Conservation (phyloP, 108 stramenopile species). For the Nitzschia sp. region DNA sequence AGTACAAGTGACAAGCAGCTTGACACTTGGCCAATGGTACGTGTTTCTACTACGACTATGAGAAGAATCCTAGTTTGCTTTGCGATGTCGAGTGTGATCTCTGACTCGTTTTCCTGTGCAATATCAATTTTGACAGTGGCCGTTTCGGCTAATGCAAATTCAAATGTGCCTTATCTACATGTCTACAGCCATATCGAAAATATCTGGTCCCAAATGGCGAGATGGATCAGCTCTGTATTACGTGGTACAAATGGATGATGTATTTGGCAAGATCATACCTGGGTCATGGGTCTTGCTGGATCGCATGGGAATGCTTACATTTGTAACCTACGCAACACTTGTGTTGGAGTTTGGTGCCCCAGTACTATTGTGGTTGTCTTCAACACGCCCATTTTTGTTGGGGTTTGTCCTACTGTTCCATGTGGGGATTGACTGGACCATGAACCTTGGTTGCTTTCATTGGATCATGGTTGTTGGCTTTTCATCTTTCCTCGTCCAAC, state of each 20-base stretch:
- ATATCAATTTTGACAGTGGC: not conserved
- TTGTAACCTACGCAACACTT: not conserved
- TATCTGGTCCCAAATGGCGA: not conserved
- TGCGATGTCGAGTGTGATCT: too few relatives aligned
- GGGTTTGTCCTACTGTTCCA: not conserved
- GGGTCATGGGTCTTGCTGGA: not conserved
- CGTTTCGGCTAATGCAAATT: not conserved
- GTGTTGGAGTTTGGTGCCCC: not conserved
- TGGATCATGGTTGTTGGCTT: not conserved
- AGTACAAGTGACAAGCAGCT: not conserved
- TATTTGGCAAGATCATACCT: not conserved
- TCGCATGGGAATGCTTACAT: not conserved
- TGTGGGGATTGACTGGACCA: not conserved
- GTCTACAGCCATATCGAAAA: not conserved
- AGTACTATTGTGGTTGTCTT: not conserved
- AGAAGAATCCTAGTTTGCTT: too few relatives aligned
- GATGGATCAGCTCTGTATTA: not conserved
- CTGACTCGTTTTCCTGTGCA: not conserved
- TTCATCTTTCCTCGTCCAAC: not conserved
- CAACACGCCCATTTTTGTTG: not conserved
- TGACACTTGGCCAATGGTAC: conserved; percentile 1
- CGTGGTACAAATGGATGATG: not conserved
- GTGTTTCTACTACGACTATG: not conserved
- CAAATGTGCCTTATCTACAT: not conserved
- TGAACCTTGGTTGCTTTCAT: conserved; percentile 1